Base-by-base conservation (phyloP, 257 asterid species). In the Solanum rostratum region DNA sequence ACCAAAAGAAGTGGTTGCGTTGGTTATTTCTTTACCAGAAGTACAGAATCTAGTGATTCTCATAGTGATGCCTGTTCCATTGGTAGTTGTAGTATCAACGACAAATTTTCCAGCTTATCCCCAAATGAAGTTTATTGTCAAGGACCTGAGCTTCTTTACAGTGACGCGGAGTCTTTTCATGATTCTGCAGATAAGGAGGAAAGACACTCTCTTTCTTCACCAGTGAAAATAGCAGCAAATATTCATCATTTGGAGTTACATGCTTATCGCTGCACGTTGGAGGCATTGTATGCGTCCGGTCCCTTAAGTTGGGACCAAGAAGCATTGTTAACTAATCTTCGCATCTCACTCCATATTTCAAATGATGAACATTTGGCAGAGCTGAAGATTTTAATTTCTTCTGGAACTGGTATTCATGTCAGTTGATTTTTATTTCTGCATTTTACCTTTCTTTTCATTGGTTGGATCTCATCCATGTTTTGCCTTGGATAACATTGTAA, bases 231-330 rank as follows among this genome's bases (percentile, higher is more conserved):
- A 85, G 87, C 83, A 14, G 83, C 82, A 82, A 85, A 84, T 87
- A 88, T 88, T 65, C 92, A 85, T 84, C 87, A 85, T 86, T 85
- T 90, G 85, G 91, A 90, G 87, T 87, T 90, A 88, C 85, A 87
- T 87, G 92, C 92, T 60, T 90, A 90, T 71, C 92, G 90, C 50
- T 79, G 88, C 76, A 90, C 91, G 41, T 76, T 90, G 88, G 90
- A 82, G 91, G 92, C 91, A 68, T 85, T 90, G 85, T 88, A 88
- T 87, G 92, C 89, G 8, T 90, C 87, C 14, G 92, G 92, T 82
- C 92, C 92, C 33, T 86, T 90, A 85, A 90, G 91, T 84, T 90
- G 92, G 92, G 92, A 88, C 85, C 88, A 87, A 65, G 91, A 88
- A 86, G 66, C 89, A 57, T 71, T 90, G 90, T 84, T 90, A 57